Base-by-base conservation (phyloP, 2,329 filamentous ascomycete species). In the Diaporthe citrichinensis region DNA sequence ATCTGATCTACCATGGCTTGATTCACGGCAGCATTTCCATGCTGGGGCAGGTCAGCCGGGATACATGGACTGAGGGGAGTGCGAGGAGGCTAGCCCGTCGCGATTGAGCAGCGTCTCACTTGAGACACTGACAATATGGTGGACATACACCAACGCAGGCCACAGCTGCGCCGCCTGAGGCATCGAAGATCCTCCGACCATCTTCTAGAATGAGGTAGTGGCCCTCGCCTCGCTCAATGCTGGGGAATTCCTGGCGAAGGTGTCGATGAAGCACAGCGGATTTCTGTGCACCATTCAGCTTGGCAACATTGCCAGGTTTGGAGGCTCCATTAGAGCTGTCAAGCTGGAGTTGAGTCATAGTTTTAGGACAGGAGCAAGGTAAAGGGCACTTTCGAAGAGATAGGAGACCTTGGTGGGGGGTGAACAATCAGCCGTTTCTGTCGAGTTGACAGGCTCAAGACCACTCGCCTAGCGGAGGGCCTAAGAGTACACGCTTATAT, bases 131-230 rank as follows among this genome's bases (percentile, higher is more conserved):
- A 41, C 46, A 9, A 53, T 20, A 36, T 53, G 31, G n/a, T 28
- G n/a, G 0, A 73, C 76, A 75, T 28, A 77, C 76, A 81, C 87
- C 87, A 39, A 89, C 79, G 77, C 86, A 87, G 10, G 86, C 83
- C 41, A 88, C 87, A 0, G 87, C 85, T 2, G 87, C 85, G 25
- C 87, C 87, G 10, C 86, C 84, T 10, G 84, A 86, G 14, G 85
- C 86, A 75, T 88, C 87, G 5, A 88, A 80, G 28, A 88, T 83
- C 57, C 78, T 81, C 9, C 81, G 82, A 20, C 86, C 87, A 76
- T 86, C 84, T 31, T 84, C 81, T 2, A 87, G 81, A 28, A 83
- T 72, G 5, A 88, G 79, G 74, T 84, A 82, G 74, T 83, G 84
- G 3, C 86, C 86, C 34, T 84, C 78, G 9, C 82, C 84, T 6